Conservation (phyloP, 805 yeast genomes). For the Candida silvicultrix region DNA sequence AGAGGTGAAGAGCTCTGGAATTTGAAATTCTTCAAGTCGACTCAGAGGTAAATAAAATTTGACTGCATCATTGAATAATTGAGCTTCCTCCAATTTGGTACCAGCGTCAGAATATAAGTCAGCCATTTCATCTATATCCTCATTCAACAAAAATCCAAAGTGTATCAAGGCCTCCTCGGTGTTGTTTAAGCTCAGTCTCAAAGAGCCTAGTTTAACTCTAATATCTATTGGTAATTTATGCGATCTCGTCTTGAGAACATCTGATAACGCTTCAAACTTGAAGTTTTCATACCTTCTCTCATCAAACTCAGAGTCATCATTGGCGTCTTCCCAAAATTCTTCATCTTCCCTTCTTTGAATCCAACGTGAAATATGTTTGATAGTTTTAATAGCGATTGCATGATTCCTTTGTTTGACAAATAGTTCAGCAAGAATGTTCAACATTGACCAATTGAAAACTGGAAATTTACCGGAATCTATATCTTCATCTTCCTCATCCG, state of each 20-base stretch:
- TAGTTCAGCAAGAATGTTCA: slow-evolving; percentile 78
- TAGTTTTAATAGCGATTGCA: slow-evolving; percentile 53
- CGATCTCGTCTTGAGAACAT: slow-evolving; percentile 29
- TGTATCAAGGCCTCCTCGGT: slow-evolving; percentile 69
- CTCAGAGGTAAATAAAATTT: slow-evolving; percentile 55
- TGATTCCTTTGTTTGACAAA: slow-evolving; percentile 65
- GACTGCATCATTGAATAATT: slow-evolving; percentile 70
- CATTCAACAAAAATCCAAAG: slow-evolving; percentile 50
- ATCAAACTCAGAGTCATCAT: slow-evolving; percentile 82
- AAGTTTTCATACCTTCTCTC: slow-evolving; percentile 48
- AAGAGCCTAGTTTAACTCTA: slow-evolving; percentile 69
- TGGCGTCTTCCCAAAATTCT: slow-evolving; percentile 36
- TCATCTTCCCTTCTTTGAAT: slow-evolving; percentile 59
- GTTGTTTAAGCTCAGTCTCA: slow-evolving; percentile 60
- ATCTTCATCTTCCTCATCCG: slow-evolving; percentile 11
- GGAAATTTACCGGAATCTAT: slow-evolving; percentile 29
- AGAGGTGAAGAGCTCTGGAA: slow-evolving; percentile 39
- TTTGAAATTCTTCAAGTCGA: slow-evolving; percentile 44
- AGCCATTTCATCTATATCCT: slow-evolving; percentile 51
- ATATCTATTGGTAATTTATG: slow-evolving; percentile 78
- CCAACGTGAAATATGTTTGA: slow-evolving; percentile 78
- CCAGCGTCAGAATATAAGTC: slow-evolving; percentile 82
- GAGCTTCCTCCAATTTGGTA: slow-evolving; percentile 58
- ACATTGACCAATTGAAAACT: slow-evolving; percentile 79
- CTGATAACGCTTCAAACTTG: slow-evolving; percentile 34